phyloP scores from a whole-genome alignment of 352 stramenopile species.

The Globisporangium orthogonon region DNA sequence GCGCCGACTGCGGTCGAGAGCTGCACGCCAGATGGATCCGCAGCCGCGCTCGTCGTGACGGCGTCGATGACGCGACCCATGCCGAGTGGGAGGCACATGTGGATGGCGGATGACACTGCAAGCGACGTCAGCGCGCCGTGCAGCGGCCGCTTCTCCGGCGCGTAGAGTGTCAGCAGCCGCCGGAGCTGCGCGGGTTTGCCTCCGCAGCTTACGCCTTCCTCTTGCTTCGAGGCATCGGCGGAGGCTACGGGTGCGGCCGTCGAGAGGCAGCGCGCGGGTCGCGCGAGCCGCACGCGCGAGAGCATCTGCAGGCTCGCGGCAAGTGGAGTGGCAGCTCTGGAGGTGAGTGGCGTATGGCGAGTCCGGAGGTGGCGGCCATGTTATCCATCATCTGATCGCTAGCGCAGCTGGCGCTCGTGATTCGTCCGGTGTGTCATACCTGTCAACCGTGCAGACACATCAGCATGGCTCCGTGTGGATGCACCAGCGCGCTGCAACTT shows the following conservation, averaged over 20 bases:
- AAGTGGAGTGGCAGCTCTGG: too few species aligned
- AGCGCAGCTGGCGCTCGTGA: too few species aligned
- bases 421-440: too few species aligned
- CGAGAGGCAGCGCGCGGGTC: neutral
- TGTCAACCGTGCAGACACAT: too few species aligned
- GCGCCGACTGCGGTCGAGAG: constrained; percentile 46
- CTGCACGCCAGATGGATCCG: constrained; percentile 22
- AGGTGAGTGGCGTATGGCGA: too few species aligned
- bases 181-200: neutral
- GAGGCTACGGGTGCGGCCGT: neutral
- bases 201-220: too few species aligned
- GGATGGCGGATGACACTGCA: constrained; percentile 59
- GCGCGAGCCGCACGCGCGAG: too few species aligned
- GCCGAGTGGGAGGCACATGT: constrained; percentile 73
- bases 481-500: too few species aligned
- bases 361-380: too few species aligned
- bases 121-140: constrained; percentile 58
- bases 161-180: constrained; percentile 49
- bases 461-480: too few species aligned
- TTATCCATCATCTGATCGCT: too few species aligned
- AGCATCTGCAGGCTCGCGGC: neutral
- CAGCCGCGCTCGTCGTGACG: constrained; percentile 33
- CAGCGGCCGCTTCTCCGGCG: constrained; percentile 62
- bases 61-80: constrained; percentile 83
- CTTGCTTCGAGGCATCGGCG: too few species aligned